phyloP scores from a whole-genome alignment of 352 stramenopile genomes.

The Phytophthora lateralis region DNA sequence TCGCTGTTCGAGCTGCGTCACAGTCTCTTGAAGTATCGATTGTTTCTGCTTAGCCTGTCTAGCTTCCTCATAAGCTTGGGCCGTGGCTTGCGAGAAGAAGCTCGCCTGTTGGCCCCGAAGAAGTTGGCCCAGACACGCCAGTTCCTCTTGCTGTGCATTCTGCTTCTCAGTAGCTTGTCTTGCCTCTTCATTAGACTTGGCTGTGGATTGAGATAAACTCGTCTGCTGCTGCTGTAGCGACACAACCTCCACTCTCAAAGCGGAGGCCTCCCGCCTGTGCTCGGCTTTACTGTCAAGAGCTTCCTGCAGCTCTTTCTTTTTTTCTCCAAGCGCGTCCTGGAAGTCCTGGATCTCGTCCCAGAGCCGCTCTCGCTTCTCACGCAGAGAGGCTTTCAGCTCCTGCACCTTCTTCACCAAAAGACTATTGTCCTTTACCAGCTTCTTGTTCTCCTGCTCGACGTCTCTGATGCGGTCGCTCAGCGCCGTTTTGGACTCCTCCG shows the following conservation, averaged over 20 bases:
- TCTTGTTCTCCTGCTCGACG: conserved; percentile 8
- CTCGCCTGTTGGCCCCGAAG: conserved; percentile 3
- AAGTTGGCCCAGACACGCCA: conserved; percentile 3
- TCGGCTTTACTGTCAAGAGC: background rate
- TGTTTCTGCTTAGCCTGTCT: conserved; percentile 8
- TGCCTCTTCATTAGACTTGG: conserved; percentile 3
- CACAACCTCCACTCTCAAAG: conserved; percentile 10
- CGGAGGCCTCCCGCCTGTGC: conserved; percentile 5
- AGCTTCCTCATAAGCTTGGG: conserved; percentile 1
- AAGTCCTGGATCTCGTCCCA: conserved; percentile 15
- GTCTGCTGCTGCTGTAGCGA: conserved; percentile 5
- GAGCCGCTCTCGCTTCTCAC: conserved; percentile 12
- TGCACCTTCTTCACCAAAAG: background rate
- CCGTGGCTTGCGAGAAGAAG: conserved; percentile 7
- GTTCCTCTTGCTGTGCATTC: background rate
- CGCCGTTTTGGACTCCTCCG: conserved; percentile 2
- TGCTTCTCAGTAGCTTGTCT: conserved; percentile 3
- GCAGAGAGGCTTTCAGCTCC: conserved; percentile 6
- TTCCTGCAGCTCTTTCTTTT: conserved; percentile 15
- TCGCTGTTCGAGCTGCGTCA: conserved; percentile 14
- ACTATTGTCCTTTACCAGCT: conserved; percentile 8
- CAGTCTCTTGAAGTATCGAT: conserved; percentile 4
- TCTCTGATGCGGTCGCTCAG: conserved; percentile 4
- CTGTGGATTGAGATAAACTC: conserved; percentile 4
- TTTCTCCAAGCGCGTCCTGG: conserved; percentile 5